Evolutionary conservation across 768 basidiomycete genomes (phyloP).

Genomic region (Lanmaoa rubissima): DNA sequence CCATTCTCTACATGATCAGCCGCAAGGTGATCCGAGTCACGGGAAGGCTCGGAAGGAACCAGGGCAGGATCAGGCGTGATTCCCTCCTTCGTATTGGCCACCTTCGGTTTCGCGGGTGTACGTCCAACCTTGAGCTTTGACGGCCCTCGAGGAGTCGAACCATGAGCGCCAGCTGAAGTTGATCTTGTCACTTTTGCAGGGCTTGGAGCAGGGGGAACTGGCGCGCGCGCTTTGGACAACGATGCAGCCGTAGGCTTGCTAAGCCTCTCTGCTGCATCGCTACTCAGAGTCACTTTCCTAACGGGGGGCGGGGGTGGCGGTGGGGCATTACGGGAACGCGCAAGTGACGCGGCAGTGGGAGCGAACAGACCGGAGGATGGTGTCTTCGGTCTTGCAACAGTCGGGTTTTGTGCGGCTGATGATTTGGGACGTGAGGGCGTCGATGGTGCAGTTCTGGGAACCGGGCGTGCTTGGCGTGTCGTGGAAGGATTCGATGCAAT

Average conservation of each 20-base stretch:
- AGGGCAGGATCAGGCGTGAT: conserved; percentile 17
- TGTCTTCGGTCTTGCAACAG: conserved; percentile 49
- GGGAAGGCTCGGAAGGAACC: conserved; percentile 26
- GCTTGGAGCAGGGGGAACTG: conserved; percentile 14
- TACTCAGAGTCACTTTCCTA: conserved; percentile 55
- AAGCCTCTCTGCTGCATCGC: conserved; percentile 59
- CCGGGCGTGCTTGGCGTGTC: conserved; percentile 23
- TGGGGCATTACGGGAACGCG: conserved; percentile 57
- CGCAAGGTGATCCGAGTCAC: conserved; percentile 19
- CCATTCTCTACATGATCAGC: conserved; percentile 26
- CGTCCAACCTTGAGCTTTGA: conserved; percentile 29
- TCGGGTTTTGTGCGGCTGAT: conserved; percentile 22
- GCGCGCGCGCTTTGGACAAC: conserved; percentile 55
- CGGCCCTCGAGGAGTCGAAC: conserved; percentile 27
- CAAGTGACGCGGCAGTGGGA: conserved; percentile 81
- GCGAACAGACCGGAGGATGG: conserved; percentile 71
- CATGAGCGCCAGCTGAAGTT: conserved; percentile 28
- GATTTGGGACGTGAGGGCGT: conserved; percentile 40
- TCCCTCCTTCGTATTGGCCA: conserved; percentile 19
- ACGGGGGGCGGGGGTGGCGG: conserved; percentile 45
- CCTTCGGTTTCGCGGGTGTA: conserved; percentile 27
- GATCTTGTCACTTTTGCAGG: conserved; percentile 31
- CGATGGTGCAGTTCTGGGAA: conserved; percentile 30
- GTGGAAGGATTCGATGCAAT: conserved; percentile 33
- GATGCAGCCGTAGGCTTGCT: conserved; percentile 85